A percentile compares a stretch with the other conserved stretches of the same genome.
These are phyloP conservation scores for Pulicaria dysenterica DNA, from an alignment of 129 eudicot genomes.

Conservation along the genomic window DNA sequence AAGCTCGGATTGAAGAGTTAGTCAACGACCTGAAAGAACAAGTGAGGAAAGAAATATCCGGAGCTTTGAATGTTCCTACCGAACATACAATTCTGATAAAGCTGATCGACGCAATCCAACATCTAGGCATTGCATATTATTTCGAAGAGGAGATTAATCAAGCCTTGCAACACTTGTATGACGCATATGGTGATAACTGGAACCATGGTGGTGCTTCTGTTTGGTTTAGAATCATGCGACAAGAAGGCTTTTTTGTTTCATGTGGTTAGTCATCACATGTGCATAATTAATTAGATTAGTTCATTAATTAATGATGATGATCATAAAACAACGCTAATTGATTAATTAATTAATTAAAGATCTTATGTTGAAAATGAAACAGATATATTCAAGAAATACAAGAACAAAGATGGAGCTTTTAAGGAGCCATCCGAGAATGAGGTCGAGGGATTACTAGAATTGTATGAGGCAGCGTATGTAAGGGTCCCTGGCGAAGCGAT, in stretches of 20 bases:
- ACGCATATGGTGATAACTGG: slow-evolving; percentile 8
- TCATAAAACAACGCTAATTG: no score
- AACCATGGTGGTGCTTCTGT: slow-evolving; percentile 4
- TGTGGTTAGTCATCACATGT: slow-evolving; percentile 6
- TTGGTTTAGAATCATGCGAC: slow-evolving; percentile 21
- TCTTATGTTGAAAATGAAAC: not conserved
- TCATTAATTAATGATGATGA: no score
- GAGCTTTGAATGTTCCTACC: not conserved
- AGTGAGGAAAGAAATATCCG: not conserved
- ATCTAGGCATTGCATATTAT: slow-evolving; percentile 20
- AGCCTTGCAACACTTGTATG: slow-evolving; percentile 6
- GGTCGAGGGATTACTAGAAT: slow-evolving; percentile 34
- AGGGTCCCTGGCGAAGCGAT: slow-evolving; percentile 34
- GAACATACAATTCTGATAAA: slow-evolving; percentile 13
- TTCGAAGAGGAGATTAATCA: slow-evolving; percentile 17
- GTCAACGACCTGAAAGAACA: slow-evolving; percentile 1
- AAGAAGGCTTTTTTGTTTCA: slow-evolving; percentile 16
- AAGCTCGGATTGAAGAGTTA: not conserved
- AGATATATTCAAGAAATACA: slow-evolving; percentile 33
- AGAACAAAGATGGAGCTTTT: slow-evolving; percentile 29
- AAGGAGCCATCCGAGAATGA: slow-evolving; percentile 7
- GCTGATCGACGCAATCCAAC: slow-evolving; percentile 12
- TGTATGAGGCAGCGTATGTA: slow-evolving; percentile 51
- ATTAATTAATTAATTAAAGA: not conserved
- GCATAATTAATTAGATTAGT: not conserved